Evolutionary conservation across 768 basidiomycete species (phyloP), one percentile per base, ranked within the genome.

Genomic region (Asterophora parasitica): DNA sequence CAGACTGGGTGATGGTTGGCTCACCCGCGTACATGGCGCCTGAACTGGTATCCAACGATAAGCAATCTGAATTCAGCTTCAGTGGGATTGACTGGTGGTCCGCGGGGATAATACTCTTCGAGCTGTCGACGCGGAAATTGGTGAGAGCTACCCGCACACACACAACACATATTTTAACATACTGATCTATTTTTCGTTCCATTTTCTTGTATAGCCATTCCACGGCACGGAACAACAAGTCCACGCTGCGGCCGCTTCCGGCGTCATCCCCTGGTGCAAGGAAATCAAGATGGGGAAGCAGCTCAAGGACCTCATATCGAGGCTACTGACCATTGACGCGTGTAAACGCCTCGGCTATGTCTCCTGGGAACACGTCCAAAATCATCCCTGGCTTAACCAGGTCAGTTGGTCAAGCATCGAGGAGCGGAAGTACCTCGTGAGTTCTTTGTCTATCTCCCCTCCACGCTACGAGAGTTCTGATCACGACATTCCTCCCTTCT

Each of bases 11-110:
- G 4, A 48, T 57, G 28, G 59, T 72, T 1, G 78, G 80, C 3
- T 78, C 79, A 7, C 61, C 67, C 7, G 48, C 61, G 2, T 82
- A 79, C 59, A 69, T 68, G 63, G 71, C 78, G 4, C 80, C 81
- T 0, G 81, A 83, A 54, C 44, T 66, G 28, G 16, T 65, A 32
- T 31, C 50, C n/a, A 48, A 58, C 6, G 20, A 36, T 10, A 49
- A 44, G 32, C 55, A 61, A 42, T 32, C 51, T 8, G 20, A 41
- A 15, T 36, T 48, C 15, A 52, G 53, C n/a, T 62, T 66, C 3
- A 27, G 57, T 27, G 60, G 65, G 1, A 54, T 77, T 8, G 81
- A 83, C 58, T 81, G 79, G 79, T 82, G 76, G 72, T 64, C 79
- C 16, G 65, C 65, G 19, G 81, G 78, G 0, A 57, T 75, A 9